Conservation (phyloP, 2,329 filamentous ascomycete species). For the Paramyrothecium roridum region DNA sequence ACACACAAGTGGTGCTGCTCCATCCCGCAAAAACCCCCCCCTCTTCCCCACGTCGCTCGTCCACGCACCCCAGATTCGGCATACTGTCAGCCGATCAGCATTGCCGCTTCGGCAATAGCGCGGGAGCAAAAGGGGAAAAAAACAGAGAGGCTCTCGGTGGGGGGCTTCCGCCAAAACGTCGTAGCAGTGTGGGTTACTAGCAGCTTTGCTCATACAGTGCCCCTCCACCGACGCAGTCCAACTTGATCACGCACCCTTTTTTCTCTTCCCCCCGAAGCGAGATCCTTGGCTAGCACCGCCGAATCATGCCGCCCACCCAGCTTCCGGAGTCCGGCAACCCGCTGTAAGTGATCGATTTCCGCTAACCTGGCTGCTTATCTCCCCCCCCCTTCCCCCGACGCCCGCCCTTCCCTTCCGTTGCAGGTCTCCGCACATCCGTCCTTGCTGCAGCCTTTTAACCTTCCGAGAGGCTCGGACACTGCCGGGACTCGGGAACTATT, state of each 20-base stretch:
- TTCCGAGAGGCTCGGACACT: not conserved
- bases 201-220: no score
- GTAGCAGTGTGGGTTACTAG: no score
- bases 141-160: no score
- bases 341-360: conserved; percentile 32
- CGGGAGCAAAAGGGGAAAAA: not conserved
- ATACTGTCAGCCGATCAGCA: not conserved
- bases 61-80: not conserved
- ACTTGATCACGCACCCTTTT: not conserved
- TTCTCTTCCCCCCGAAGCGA: not conserved
- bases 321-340: conserved; percentile 45
- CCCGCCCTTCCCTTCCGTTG: not conserved
- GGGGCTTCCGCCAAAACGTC: no score
- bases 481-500: not conserved
- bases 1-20: not conserved
- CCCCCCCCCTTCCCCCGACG: not conserved
- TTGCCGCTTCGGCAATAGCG: not conserved
- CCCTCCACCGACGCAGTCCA: no score
- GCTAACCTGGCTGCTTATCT: not conserved
- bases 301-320: conserved; percentile 40
- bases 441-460: no score
- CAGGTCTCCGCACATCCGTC: no score
- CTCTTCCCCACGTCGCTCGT: not conserved
- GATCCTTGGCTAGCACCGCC: not conserved
- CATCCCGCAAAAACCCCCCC: not conserved